These are phyloP conservation scores for Tulasnella sp. DNA, from an alignment of 768 basidiomycete genomes.

Conservation along the genomic window DNA sequence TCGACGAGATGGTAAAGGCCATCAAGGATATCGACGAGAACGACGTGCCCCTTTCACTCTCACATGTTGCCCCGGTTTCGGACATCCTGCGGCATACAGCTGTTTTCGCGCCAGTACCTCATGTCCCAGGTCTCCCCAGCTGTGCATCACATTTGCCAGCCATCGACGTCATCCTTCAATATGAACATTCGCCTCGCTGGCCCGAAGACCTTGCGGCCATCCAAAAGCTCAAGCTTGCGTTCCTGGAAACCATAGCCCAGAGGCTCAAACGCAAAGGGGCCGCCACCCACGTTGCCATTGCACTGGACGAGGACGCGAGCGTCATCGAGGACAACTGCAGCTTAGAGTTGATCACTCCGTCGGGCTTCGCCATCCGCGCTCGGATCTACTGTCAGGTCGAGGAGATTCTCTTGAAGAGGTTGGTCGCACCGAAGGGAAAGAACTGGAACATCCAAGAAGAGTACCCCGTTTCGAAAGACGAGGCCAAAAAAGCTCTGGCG, in stretches of 20 bases:
- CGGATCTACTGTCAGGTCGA: slow-evolving; percentile 90
- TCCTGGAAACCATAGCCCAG: slow-evolving; percentile 79
- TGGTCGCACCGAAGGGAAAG: slow-evolving; percentile 17
- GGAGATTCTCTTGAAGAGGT: slow-evolving; percentile 69
- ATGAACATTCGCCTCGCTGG: slow-evolving; percentile 92
- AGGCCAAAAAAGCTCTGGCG: slow-evolving; percentile 60
- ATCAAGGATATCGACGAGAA: slow-evolving; percentile 52
- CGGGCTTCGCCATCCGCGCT: slow-evolving; percentile 86
- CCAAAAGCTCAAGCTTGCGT: slow-evolving; percentile 91
- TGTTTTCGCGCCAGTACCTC: slow-evolving; percentile 76
- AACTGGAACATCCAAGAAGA: slow-evolving; percentile 52
- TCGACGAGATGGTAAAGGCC: slow-evolving; percentile 78
- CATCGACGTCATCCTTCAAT: slow-evolving; percentile 79
- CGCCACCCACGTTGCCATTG: slow-evolving; percentile 53
- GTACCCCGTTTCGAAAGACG: slow-evolving; percentile 44
- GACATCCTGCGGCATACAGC: slow-evolving; percentile 78
- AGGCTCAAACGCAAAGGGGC: slow-evolving; percentile 56
- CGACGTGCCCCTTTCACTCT: slow-evolving; percentile 71
- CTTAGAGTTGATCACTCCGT: slow-evolving; percentile 75
- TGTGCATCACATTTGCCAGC: slow-evolving; percentile 68
- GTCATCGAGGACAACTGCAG: slow-evolving; percentile 68
- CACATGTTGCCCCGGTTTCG: slow-evolving; percentile 74
- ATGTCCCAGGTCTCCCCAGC: slow-evolving; percentile 46
- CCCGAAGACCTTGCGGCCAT: slow-evolving; percentile 92
- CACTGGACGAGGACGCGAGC: slow-evolving; percentile 57